A percentile compares a stretch with the other conserved stretches of the same genome.
These are phyloP conservation scores for Gleditsia sinensis DNA, from an alignment of 306 rosid species.

Conservation along the genomic window DNA sequence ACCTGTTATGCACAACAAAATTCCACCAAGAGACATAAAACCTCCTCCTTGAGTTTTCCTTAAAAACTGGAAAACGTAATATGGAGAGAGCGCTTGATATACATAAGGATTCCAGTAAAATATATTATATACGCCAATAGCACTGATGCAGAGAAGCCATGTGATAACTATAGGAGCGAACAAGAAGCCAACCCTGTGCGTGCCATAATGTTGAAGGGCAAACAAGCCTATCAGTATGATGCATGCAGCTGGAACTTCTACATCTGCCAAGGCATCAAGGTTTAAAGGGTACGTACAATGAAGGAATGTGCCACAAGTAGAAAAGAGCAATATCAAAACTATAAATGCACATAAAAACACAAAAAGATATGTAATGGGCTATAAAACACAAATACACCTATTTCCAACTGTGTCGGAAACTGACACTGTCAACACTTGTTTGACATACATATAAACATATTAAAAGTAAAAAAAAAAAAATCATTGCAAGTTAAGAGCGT, in stretches of 20 bases:
- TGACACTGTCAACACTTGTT: too few species aligned
- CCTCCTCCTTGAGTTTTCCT: slow-evolving; percentile 73
- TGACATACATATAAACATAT: too few species aligned
- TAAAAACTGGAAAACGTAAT: slow-evolving; percentile 63
- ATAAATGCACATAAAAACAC: slow-evolving; percentile 19
- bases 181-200: slow-evolving; percentile 90
- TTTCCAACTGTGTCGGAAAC: too few species aligned
- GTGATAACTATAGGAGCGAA: slow-evolving; percentile 82
- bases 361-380: background rate
- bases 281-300: slow-evolving; percentile 24
- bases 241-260: slow-evolving; percentile 83
- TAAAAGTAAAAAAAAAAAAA: background rate
- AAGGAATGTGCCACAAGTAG: slow-evolving; percentile 14
- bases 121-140: slow-evolving; percentile 87
- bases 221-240: slow-evolving; percentile 79
- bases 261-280: slow-evolving; percentile 59
- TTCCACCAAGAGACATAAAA: slow-evolving; percentile 95
- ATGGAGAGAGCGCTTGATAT: slow-evolving; percentile 82
- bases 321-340: slow-evolving; percentile 26
- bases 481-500: slow-evolving; percentile 12
- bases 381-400: too few species aligned
- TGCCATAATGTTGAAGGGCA: slow-evolving; percentile 96
- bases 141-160: slow-evolving; percentile 89
- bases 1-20: slow-evolving; percentile 91
- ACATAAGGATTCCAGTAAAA: slow-evolving; percentile 68